Evolutionary conservation across 225 moss, liverwort and hornwort species (phyloP), one percentile per base, ranked within the genome.

Genomic region (Neckera pumila): DNA sequence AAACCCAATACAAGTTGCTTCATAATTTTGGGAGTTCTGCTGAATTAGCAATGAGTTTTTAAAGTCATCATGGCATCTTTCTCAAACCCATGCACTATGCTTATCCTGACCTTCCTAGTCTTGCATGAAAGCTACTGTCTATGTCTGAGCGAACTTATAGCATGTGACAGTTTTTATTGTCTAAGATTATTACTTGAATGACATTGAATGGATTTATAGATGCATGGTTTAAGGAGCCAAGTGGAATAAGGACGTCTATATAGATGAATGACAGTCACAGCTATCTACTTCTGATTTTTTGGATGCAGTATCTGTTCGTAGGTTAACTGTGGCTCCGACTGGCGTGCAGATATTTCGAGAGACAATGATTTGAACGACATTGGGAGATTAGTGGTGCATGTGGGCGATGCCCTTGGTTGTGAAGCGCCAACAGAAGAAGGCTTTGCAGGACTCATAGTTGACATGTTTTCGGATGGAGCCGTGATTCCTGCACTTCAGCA

Each of bases 401-500:
- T 95, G 21, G 97, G 96, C 40, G 93, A 98, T 87, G 98, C 96
- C 31, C 87, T 98, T 67, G 64, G 25, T 57, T 87, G 92, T 30
- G 64, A 93, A 26, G 94, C 89, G 40, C 87, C 82, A 43, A 83
- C 93, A 36, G 91, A 91, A 34, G 95, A 91, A 70, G 97, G 98
- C 25, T 98, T 98, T 87, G 95, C 98, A 73, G 97, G 97, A 40
- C 83, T 98, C 33, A 89, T 96, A 56, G 97, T 98, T 47, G 97
- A 97, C 77, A 89, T 98, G 65, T 97, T 97, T 86, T 89, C 92
- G 3, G 91, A 93, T 64, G 98, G 98, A 71, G 92, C 93, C 9
- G 95, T 97, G 64, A 95, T 98, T 86, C 94, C 95, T 67, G 94
- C 92, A 31, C 90, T 98, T 76, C 96, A 95, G 80, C 78, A 91